Evolutionary conservation across 495 filamentous ascomycete species (phyloP).

Genomic region (Trichoderma virens): DNA sequence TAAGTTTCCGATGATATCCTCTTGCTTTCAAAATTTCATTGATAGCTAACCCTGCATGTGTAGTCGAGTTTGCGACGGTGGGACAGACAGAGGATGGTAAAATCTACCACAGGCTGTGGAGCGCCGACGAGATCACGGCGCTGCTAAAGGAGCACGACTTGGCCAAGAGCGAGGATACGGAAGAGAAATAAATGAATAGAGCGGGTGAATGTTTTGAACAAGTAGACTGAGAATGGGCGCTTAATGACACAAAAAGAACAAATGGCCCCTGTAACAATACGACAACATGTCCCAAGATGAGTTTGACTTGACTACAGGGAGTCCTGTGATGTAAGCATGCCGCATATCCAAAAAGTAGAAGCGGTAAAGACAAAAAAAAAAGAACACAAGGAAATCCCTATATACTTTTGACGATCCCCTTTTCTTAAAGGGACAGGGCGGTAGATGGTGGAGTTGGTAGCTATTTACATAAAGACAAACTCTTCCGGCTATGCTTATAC

Average conservation of each 20-base stretch:
- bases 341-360: background rate
- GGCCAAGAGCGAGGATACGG: slow-evolving; percentile 76
- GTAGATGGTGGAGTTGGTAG: background rate
- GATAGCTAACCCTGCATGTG: slow-evolving; percentile 17
- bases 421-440: background rate
- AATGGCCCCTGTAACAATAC: background rate
- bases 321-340: background rate
- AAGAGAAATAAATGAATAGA: slow-evolving; percentile 44
- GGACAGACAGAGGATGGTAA: slow-evolving; percentile 90
- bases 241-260: slow-evolving; percentile 5
- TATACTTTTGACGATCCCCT: background rate
- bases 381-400: no score
- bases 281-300: background rate
- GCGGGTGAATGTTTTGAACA: background rate
- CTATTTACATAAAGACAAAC: background rate
- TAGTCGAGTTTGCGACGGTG: slow-evolving; percentile 98
- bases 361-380: no score
- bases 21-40: background rate
- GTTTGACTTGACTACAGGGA: background rate
- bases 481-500: background rate
- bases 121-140: slow-evolving; percentile 89
- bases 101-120: slow-evolving; percentile 97
- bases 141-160: slow-evolving; percentile 91
- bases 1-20: slow-evolving; percentile 32
- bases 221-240: background rate